phyloP scores from a whole-genome alignment of 2,329 filamentous ascomycete species.

The Talaromyces pinophilus region DNA sequence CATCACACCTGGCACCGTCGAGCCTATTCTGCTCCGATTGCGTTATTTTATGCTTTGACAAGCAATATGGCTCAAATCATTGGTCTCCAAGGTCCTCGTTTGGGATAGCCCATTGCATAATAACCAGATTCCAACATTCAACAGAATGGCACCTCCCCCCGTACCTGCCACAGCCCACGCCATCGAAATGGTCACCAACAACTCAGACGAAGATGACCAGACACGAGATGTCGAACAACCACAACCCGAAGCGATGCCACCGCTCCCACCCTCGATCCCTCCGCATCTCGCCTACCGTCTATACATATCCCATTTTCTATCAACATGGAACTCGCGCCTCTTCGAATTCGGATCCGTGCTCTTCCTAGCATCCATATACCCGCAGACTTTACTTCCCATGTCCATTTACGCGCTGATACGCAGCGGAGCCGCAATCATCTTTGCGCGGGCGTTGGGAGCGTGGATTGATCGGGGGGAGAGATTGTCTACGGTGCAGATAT shows the following conservation, averaged over 20 bases:
- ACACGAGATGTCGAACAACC: not conserved
- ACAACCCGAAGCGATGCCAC: not conserved
- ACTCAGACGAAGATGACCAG: not conserved
- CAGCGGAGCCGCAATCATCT: slow-evolving; percentile 57
- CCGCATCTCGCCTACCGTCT: slow-evolving; percentile 36
- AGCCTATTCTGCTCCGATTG: not conserved
- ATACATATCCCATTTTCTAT: slow-evolving; percentile 63
- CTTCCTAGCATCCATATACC: slow-evolving; percentile 59
- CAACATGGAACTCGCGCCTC: slow-evolving; percentile 64
- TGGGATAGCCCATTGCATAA: not conserved
- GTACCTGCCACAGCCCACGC: not conserved
- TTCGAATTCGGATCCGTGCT: slow-evolving; percentile 66
- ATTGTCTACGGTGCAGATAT: slow-evolving; percentile 53
- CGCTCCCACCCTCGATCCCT: slow-evolving; percentile 4
- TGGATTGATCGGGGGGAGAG: slow-evolving; percentile 60
- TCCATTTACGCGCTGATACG: slow-evolving; percentile 69
- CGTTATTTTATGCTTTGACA: not conserved
- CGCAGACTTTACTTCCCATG: slow-evolving; percentile 63
- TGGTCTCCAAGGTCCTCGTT: not conserved
- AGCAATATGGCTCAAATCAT: not conserved
- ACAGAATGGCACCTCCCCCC: not conserved
- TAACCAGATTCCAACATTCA: not conserved
- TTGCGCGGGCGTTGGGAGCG: slow-evolving; percentile 61
- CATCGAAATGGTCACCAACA: not conserved
- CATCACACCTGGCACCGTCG: no score